Base-by-base conservation (phyloP, 805 yeast species). In the Candida vaughaniae region DNA sequence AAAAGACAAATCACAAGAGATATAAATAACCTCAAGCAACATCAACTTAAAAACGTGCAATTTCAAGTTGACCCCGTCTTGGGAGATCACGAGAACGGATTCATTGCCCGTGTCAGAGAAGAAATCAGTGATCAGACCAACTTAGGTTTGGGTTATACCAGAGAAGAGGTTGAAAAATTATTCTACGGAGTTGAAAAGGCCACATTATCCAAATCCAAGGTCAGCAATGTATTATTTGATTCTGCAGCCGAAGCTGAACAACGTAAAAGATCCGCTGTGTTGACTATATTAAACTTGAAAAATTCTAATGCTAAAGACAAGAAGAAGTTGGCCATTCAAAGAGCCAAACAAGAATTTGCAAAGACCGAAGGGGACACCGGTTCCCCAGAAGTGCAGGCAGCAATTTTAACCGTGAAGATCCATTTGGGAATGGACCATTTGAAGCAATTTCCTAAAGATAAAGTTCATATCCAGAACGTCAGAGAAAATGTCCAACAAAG, bases 301-400 rank as follows among this genome's bases (percentile, higher is more conserved):
- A 90, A 90, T 61, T 73, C 93, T 17, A 71, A 73, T 47, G 72
- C 73, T 35, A 56, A 62, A 14, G 89, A 85, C 45, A 68, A 70
- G 39, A 67, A 73, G 51, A 76, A 77, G 46, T 57, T 77, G 47
- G 84, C 87, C 19, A 67, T 78, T 2, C 63, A 64, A 31, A 58
- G 83, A 31, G 96, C 97, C 1, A 71, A 78, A 34, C 64, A 75
- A 49, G 97, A 91, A 64, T 90, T 91, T 60, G 80, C 78, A 49
- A 73, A 95, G 52, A 72, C 75, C 46, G 88, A 81, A 31, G 96
- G 95, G 36, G 98, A 93, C 58, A 86, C 96, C 1, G 97, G 95
- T 3, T 86, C 96, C 2, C 80, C 95, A 36, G 98, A 91, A 64
- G 96, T 90, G 17, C 97, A 90, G 62, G 96, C 98, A 2, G 98